Conservation (phyloP, 352 stramenopile genomes). For the Pythium scleroteichum region DNA sequence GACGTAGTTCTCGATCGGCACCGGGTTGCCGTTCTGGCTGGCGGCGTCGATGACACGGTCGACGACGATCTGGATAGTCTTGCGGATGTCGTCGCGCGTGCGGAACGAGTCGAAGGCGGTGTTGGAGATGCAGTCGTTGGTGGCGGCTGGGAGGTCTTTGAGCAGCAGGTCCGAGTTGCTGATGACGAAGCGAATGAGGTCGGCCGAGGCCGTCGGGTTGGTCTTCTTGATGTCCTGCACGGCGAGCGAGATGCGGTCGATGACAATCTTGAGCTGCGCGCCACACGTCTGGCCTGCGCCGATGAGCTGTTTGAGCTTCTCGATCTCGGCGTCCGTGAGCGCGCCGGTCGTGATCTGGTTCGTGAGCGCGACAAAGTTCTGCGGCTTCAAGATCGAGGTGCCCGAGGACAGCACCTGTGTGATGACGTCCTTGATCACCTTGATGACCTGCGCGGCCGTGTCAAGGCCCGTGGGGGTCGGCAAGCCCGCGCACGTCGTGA, state of each 20-base stretch:
- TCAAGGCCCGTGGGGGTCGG: constrained; percentile 27
- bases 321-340: constrained; percentile 8
- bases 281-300: constrained; percentile 22
- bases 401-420: constrained; percentile 9
- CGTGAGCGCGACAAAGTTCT: constrained; percentile 13
- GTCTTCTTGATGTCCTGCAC: constrained; percentile 22
- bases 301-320: constrained; percentile 22
- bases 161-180: constrained; percentile 47
- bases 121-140: constrained; percentile 41
- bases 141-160: constrained; percentile 48
- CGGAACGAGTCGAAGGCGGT: constrained; percentile 16
- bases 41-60: constrained; percentile 48
- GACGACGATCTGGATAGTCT: constrained; percentile 53
- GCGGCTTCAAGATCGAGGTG: neutral
- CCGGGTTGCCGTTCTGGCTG: constrained; percentile 40
- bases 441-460: constrained; percentile 31
- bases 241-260: constrained; percentile 16
- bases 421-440: constrained; percentile 35
- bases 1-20: constrained; percentile 40
- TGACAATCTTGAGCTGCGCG: constrained; percentile 21
- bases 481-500: constrained; percentile 41
- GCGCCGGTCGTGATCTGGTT: constrained; percentile 5
- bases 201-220: constrained; percentile 8
- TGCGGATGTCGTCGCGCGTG: constrained; percentile 41
- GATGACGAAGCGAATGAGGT: constrained; percentile 40